These are phyloP conservation scores for Geotrichum aggregatum DNA, from an alignment of 1,139 yeast species.

Conservation along the genomic window DNA sequence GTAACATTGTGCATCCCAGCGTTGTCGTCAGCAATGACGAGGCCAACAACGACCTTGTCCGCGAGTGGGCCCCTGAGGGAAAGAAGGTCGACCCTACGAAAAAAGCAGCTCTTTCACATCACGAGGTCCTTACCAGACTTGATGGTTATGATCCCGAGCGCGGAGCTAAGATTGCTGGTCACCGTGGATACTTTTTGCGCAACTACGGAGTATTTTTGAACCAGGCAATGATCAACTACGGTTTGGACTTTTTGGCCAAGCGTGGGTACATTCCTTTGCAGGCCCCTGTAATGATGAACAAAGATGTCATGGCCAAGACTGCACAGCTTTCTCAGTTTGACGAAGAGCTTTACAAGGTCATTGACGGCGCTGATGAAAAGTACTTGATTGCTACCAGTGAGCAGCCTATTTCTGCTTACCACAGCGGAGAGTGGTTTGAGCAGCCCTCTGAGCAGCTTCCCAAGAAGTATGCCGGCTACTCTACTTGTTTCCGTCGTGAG, in stretches of 20 bases:
- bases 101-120: constrained; percentile 82
- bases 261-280: constrained; percentile 86
- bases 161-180: constrained; percentile 96
- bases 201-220: constrained; percentile 93
- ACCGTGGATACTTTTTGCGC: constrained; percentile 95
- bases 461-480: constrained; percentile 88
- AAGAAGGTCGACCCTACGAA: constrained; percentile 51
- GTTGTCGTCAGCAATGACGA: constrained; percentile 87
- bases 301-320: constrained; percentile 98
- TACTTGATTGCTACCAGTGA: constrained; percentile 97
- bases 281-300: constrained; percentile 99
- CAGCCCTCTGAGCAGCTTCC: constrained; percentile 96
- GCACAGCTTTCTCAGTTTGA: constrained; percentile 97
- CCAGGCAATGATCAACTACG: constrained; percentile 96
- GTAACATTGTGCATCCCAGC: constrained; percentile 88
- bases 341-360: constrained; percentile 93
- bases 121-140: constrained; percentile 85
- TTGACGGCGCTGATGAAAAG: constrained; percentile 96
- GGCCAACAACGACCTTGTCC: constrained; percentile 81
- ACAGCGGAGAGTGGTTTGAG: constrained; percentile 98
- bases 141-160: constrained; percentile 99
- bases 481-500: constrained; percentile 98
- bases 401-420: constrained; percentile 98
- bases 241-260: constrained; percentile 75
- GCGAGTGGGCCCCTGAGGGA: constrained; percentile 79